Base-by-base conservation (phyloP, 2,329 filamentous ascomycete species). In the Didymellaceae sp. region DNA sequence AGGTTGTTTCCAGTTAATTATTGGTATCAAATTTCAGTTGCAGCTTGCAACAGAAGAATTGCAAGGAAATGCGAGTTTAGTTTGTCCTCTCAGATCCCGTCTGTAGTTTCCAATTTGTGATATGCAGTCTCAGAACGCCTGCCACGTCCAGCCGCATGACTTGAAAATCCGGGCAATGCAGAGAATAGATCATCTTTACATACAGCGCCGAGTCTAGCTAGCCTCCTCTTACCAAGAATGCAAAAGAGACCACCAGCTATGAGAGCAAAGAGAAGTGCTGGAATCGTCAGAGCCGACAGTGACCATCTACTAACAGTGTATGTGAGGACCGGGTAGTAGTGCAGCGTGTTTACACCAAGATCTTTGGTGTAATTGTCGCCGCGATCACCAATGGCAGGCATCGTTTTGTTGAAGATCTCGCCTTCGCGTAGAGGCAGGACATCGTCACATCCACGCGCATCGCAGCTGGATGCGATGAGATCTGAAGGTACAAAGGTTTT, bases 401-500 rank as follows among this genome's bases (percentile, higher is more conserved):
- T 41, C 6, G 40, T 45, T 22, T 51, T 40, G 17, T 41, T 51
- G 34, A 51, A 51, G 6, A 24, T 9, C 34, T 45, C 34, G n/a
- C 34, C 47, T 18, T 51, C 41, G 28, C 18, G 34, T 6, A 45
- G 41, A 18, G 47, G 34, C 20, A 41, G 7, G 24, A 51, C 18
- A 24, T 51, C 41, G 18, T 40, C 47, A 30, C 47, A 51, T 11
- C 47, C 40, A 35, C 47, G 41, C n/a, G 40, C 34, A 16, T 51
- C 30, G 22, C 47, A 40, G 25, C 47, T 41, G 8, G 13, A 21
- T 10, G 34, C 34, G 5, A 51, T 51, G 22, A 45, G 7, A 6
- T 41, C 47, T 5, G 47, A 51, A 35, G 47, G 41, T 11, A 51
- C 47, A 11, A 51, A 51, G 11, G 34, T 51, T 41, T 51, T 45